Conservation (phyloP, 1,284 basidiomycete genomes). For the Cryptococcus sp. region DNA sequence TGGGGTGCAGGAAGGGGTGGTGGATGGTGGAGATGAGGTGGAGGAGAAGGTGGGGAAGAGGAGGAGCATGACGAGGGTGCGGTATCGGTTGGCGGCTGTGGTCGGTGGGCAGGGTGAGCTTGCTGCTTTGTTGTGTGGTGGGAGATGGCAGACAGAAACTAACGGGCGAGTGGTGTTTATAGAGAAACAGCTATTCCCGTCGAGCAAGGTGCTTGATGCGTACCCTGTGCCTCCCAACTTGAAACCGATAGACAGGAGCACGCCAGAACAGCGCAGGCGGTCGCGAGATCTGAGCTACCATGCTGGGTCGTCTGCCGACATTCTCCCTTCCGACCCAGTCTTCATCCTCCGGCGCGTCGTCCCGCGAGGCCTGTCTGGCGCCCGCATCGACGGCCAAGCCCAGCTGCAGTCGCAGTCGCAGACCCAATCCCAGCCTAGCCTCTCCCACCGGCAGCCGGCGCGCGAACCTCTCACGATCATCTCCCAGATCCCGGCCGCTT, state of each 20-base stretch:
- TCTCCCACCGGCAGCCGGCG: no score
- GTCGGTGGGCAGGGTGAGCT: slow-evolving; percentile 61
- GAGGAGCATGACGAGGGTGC: slow-evolving; percentile 69
- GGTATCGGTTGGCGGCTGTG: slow-evolving; percentile 69
- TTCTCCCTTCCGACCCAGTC: slow-evolving; percentile 74
- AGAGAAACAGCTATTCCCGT: slow-evolving; percentile 74
- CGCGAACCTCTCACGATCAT: not conserved
- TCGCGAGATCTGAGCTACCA: slow-evolving; percentile 77
- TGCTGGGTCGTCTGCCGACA: slow-evolving; percentile 67
- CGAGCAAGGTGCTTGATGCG: slow-evolving; percentile 77
- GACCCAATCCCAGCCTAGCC: not conserved
- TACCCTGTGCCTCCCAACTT: slow-evolving; percentile 72
- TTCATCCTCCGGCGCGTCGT: slow-evolving; percentile 77
- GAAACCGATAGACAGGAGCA: slow-evolving; percentile 61
- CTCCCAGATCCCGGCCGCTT: slow-evolving; percentile 1
- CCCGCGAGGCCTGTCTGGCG: slow-evolving; percentile 9
- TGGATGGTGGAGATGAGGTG: slow-evolving; percentile 94
- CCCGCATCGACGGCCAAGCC: slow-evolving; percentile 5
- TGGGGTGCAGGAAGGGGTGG: slow-evolving; percentile 89
- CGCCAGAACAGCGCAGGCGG: slow-evolving; percentile 69
- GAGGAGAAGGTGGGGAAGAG: slow-evolving; percentile 84
- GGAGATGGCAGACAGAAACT: not conserved
- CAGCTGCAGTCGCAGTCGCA: not conserved
- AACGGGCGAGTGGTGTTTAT: slow-evolving; percentile 5
- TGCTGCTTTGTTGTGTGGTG: not conserved